phyloP scores from a whole-genome alignment of 179 eudicot genomes.

The Silene vulgaris region DNA sequence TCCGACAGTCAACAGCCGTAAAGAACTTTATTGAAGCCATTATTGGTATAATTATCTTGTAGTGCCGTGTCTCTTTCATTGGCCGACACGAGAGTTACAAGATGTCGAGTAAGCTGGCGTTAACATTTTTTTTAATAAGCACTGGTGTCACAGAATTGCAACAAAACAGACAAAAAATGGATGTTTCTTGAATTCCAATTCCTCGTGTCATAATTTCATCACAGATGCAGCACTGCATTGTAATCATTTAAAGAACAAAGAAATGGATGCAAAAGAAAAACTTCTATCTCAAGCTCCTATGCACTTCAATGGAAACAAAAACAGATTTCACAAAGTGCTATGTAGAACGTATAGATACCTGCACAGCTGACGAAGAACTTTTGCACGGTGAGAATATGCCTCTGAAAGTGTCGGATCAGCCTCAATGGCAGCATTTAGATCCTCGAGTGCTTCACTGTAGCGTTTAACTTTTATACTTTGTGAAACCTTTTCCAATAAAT shows the following conservation, averaged over 20 bases:
- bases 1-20: not conserved
- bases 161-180: not conserved
- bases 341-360: constrained; percentile 36
- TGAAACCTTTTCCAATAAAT: constrained; percentile 63
- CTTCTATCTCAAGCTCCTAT: not conserved
- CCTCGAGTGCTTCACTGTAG: constrained; percentile 84
- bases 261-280: not conserved
- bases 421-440: constrained; percentile 90
- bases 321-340: not conserved
- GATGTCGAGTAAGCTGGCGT: not conserved
- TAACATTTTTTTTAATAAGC: not conserved
- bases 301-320: constrained; percentile 5
- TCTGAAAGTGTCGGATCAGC: constrained; percentile 85
- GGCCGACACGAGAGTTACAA: not conserved
- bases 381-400: constrained; percentile 76
- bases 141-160: too few relatives aligned
- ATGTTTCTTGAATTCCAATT: not conserved
- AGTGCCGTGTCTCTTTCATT: not conserved
- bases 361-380: constrained; percentile 70
- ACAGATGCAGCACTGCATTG: not conserved
- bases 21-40: not conserved
- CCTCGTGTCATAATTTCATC: not conserved
- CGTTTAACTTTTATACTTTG: constrained; percentile 73
- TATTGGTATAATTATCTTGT: not conserved
- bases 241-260: not conserved